phyloP scores from a whole-genome alignment of 108 stramenopile genomes.

The Nannochloropsis gaditana region DNA sequence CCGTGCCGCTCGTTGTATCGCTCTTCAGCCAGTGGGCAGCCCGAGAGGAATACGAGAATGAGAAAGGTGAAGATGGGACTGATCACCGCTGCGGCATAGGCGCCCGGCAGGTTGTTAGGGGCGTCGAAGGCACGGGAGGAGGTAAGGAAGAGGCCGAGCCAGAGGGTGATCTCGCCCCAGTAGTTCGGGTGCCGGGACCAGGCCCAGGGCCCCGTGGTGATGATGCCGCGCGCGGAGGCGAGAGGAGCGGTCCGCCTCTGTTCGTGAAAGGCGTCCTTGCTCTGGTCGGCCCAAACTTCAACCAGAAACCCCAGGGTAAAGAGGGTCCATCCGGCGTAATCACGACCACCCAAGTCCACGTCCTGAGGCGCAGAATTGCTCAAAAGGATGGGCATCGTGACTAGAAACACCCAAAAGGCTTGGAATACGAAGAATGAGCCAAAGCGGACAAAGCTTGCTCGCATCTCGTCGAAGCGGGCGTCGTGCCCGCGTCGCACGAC shows the following conservation, averaged over 20 bases:
- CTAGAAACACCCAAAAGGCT: neutral
- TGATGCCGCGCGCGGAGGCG: neutral
- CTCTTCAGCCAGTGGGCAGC: neutral
- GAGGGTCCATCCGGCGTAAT: neutral
- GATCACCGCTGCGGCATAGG: neutral
- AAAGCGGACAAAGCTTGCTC: neutral
- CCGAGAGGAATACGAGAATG: neutral
- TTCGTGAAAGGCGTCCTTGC: neutral
- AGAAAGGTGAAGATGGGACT: neutral
- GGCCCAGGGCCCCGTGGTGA: neutral
- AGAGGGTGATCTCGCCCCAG: slow-evolving; percentile 8
- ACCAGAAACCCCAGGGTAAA: neutral
- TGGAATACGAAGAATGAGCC: slow-evolving; percentile 6
- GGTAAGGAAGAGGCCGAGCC: neutral
- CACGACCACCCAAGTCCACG: neutral
- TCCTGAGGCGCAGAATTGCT: neutral
- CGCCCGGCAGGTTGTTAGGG: slow-evolving; percentile 12
- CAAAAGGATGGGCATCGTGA: neutral
- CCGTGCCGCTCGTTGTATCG: neutral
- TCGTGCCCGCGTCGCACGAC: slow-evolving; percentile 10
- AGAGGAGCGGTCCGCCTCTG: neutral
- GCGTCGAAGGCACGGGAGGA: neutral
- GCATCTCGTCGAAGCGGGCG: neutral
- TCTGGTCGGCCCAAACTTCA: slow-evolving; percentile 15
- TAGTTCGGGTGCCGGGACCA: slow-evolving; percentile 17